Conservation (phyloP, 495 filamentous ascomycete species). For the Apiosordaria backusii region DNA sequence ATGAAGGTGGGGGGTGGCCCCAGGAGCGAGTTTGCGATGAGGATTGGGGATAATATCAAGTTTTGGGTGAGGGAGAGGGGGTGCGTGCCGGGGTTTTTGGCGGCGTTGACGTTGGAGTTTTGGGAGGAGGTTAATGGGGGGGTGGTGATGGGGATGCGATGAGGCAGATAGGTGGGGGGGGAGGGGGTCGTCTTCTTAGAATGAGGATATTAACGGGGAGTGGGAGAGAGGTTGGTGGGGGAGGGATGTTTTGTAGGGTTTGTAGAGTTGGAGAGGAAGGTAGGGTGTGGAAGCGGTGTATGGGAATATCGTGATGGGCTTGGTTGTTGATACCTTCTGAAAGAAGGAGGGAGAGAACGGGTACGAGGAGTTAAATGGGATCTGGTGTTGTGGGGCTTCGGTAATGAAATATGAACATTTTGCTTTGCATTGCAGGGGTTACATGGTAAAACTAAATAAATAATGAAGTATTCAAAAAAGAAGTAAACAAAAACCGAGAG, state of each 20-base stretch:
- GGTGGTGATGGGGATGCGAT: slow-evolving; percentile 4
- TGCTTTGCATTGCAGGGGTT: not conserved
- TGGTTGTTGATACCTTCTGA: no score
- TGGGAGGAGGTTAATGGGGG: slow-evolving; percentile 67
- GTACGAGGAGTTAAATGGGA: no score
- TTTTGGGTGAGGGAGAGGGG: slow-evolving; percentile 93
- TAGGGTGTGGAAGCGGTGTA: no score
- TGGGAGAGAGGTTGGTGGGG: not conserved
- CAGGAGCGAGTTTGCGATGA: slow-evolving; percentile 75
- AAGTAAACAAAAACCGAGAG: no score
- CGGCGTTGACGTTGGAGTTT: slow-evolving; percentile 84
- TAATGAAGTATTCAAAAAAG: not conserved
- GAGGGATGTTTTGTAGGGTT: not conserved
- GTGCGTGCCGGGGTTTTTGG: slow-evolving; percentile 88
- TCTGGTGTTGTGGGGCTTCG: not conserved
- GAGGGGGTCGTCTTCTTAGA: not conserved
- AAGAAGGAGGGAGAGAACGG: no score
- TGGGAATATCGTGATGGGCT: no score
- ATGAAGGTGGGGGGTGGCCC: slow-evolving; percentile 97
- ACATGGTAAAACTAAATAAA: not conserved
- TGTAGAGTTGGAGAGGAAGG: not conserved
- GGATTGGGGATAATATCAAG: slow-evolving; percentile 76
- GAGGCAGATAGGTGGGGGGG: not conserved
- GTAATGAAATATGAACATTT: not conserved
- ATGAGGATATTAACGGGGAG: not conserved